Evolutionary conservation across 2,329 filamentous ascomycete genomes (phyloP).

Genomic region (Neonectria sp.): DNA sequence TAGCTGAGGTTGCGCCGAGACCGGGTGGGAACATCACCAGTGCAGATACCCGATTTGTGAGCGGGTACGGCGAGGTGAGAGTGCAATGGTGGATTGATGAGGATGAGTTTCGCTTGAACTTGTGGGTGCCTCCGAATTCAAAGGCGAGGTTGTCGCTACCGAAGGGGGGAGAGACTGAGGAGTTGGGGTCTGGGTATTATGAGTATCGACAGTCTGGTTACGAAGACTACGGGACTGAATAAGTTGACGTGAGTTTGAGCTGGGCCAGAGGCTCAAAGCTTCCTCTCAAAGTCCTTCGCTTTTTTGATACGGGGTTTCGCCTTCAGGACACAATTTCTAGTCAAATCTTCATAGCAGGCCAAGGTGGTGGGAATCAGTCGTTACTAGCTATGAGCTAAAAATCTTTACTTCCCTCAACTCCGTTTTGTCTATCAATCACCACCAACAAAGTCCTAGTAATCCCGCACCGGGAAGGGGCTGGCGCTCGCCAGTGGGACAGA

Average conservation of each 20-base stretch:
- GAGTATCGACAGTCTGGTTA: slow-evolving; percentile 23
- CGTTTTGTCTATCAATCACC: neutral
- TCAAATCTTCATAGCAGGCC: too few species aligned
- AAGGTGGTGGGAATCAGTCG: neutral
- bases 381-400: neutral
- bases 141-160: slow-evolving; percentile 18
- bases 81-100: slow-evolving; percentile 19
- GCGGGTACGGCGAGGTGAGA: slow-evolving; percentile 20
- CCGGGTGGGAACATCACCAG: slow-evolving; percentile 48
- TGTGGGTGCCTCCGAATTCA: slow-evolving; percentile 24
- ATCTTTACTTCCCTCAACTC: neutral
- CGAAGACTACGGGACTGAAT: neutral
- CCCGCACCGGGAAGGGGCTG: slow-evolving; percentile 34
- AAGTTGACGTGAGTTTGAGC: too few species aligned
- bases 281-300: too few species aligned
- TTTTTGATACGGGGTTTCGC: neutral
- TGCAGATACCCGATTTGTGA: slow-evolving; percentile 20
- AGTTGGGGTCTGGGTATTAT: slow-evolving; percentile 23
- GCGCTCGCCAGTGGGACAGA: slow-evolving; percentile 32
- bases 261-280: neutral
- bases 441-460: neutral
- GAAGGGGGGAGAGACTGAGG: slow-evolving; percentile 11
- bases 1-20: slow-evolving; percentile 52
- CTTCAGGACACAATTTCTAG: neutral
- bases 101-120: slow-evolving; percentile 6